A percentile compares a stretch with the other conserved stretches of the same genome.
Evolutionary conservation across 2,329 filamentous ascomycete genomes (phyloP).

Genomic region (Botrytis paeoniae): DNA sequence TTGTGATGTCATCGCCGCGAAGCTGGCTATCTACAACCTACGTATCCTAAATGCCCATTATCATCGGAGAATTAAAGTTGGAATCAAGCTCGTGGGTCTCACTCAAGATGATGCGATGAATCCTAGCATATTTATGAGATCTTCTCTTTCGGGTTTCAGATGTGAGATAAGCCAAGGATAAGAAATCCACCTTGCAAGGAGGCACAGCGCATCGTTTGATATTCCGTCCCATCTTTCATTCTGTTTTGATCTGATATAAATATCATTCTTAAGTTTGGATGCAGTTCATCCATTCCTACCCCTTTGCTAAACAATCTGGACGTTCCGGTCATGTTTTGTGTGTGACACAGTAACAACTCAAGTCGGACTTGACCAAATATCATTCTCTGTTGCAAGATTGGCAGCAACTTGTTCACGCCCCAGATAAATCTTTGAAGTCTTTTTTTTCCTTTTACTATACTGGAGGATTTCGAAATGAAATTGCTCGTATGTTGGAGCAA

Average conservation of each 20-base stretch:
- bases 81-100: slow-evolving; percentile 1
- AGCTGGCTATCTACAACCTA: neutral
- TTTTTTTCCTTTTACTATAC: neutral
- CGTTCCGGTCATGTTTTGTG: neutral
- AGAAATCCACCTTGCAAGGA: neutral
- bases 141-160: neutral
- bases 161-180: slow-evolving; percentile 1
- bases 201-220: slow-evolving; percentile 6
- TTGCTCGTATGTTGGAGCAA: neutral
- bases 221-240: neutral
- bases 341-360: neutral
- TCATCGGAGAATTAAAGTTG: neutral
- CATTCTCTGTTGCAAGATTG: neutral
- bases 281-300: neutral
- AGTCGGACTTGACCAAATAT: neutral
- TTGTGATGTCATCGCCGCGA: neutral
- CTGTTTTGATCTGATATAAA: neutral
- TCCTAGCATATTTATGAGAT: neutral
- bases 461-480: neutral
- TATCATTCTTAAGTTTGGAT: neutral
- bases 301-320: neutral
- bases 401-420: neutral
- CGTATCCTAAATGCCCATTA: neutral
- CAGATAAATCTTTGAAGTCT: neutral
- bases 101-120: neutral